These are phyloP conservation scores for Hyaloperonospora arabidopsidis DNA, from an alignment of 352 stramenopile species.

Conservation along the genomic window DNA sequence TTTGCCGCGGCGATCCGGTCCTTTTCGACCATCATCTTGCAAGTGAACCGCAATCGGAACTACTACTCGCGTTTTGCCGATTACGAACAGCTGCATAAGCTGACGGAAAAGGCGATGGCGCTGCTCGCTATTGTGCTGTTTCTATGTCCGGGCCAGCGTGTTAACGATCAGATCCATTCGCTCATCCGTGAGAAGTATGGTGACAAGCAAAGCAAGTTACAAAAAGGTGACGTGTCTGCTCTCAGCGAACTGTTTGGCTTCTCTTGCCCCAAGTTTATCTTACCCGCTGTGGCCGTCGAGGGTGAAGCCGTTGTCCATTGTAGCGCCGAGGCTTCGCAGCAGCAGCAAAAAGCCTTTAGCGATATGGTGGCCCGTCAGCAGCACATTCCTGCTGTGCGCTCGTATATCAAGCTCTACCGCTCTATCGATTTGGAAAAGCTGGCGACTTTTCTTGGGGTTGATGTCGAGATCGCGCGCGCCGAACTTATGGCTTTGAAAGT, in stretches of 20 bases:
- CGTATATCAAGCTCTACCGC: slow-evolving; percentile 96
- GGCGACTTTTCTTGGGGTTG: slow-evolving; percentile 82
- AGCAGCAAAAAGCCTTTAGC: slow-evolving; percentile 83
- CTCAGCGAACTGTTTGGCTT: slow-evolving; percentile 89
- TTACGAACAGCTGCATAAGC: slow-evolving; percentile 93
- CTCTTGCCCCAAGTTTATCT: slow-evolving; percentile 93
- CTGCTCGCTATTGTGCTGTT: slow-evolving; percentile 87
- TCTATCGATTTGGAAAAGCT: slow-evolving; percentile 93
- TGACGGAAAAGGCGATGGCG: slow-evolving; percentile 92
- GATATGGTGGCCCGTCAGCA: slow-evolving; percentile 85
- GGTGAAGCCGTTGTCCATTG: slow-evolving; percentile 50
- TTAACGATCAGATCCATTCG: slow-evolving; percentile 81
- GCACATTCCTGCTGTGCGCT: slow-evolving; percentile 86
- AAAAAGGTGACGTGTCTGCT: slow-evolving; percentile 71
- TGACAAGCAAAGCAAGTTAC: slow-evolving; percentile 83
- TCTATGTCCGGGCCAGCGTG: slow-evolving; percentile 79
- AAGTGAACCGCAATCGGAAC: slow-evolving; percentile 84
- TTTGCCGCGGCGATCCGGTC: slow-evolving; percentile 90
- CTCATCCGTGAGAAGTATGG: slow-evolving; percentile 92
- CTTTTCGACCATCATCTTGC: slow-evolving; percentile 85
- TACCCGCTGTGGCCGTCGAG: slow-evolving; percentile 60
- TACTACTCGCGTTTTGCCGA: slow-evolving; percentile 88
- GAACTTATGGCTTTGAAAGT: slow-evolving; percentile 82
- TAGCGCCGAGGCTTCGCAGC: slow-evolving; percentile 53
- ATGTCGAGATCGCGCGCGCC: slow-evolving; percentile 52